These are phyloP conservation scores for Termitomyces sp. DNA, from an alignment of 1,284 basidiomycete genomes.

Conservation along the genomic window DNA sequence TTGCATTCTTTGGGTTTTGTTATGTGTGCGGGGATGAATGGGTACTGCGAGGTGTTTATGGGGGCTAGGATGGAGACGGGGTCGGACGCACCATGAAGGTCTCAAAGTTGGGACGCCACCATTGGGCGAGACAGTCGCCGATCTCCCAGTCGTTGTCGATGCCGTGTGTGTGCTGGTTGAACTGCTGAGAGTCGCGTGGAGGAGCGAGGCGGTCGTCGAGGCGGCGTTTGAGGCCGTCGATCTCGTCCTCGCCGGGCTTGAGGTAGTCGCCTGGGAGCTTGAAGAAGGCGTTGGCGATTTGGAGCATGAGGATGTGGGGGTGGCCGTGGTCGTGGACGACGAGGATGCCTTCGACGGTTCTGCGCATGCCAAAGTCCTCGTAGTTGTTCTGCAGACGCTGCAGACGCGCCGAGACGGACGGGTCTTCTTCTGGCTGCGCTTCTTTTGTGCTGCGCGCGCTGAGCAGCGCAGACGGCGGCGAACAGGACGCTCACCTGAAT, in stretches of 20 bases:
- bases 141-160: constrained; percentile 92
- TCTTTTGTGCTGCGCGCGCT: constrained; percentile 85
- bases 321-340: constrained; percentile 94
- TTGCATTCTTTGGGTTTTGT: constrained; percentile 98
- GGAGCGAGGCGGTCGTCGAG: constrained; percentile 88
- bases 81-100: constrained; percentile 83
- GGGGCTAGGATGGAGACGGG: background rate
- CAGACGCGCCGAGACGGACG: constrained; percentile 85
- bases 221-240: constrained; percentile 82
- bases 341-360: constrained; percentile 94
- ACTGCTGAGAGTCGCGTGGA: constrained; percentile 52
- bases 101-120: constrained; percentile 98
- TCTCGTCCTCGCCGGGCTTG: constrained; percentile 91
- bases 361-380: constrained; percentile 92
- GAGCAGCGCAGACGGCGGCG: too few species aligned
- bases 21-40: constrained; percentile 94
- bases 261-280: constrained; percentile 99
- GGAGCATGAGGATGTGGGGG: constrained; percentile 94
- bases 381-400: constrained; percentile 93
- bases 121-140: constrained; percentile 89
- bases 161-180: constrained; percentile 64
- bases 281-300: constrained; percentile 98
- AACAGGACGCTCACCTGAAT: constrained; percentile 55
- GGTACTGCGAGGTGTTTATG: constrained; percentile 60
- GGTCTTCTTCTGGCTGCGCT: constrained; percentile 94